Percentiles rank a stretch among this genome's conserved stretches.
Evolutionary conservation across 208 protist genomes (phyloP).

Genomic region (Histomonas meleagridis): DNA sequence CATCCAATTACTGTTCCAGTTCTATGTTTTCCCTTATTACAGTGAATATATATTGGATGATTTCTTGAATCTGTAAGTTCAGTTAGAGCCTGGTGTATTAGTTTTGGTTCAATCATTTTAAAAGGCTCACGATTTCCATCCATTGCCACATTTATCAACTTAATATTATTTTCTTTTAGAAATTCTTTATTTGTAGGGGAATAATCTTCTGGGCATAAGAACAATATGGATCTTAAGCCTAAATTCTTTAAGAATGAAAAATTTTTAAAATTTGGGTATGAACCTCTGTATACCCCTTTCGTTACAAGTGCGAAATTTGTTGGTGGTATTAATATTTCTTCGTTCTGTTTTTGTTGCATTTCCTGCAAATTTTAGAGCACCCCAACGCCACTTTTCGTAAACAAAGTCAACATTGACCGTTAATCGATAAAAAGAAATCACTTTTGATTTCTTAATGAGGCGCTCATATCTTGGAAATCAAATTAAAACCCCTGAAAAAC

Average conservation of each 20-base stretch:
- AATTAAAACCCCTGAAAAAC: too few species aligned
- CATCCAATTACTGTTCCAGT: conserved; percentile 52
- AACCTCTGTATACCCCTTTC: conserved; percentile 44
- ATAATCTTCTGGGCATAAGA: conserved; percentile 51
- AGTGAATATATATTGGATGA: conserved; percentile 52
- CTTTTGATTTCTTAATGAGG: too few species aligned
- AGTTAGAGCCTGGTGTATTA: conserved; percentile 38
- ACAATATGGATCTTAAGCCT: conserved; percentile 43
- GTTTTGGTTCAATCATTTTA: conserved; percentile 42
- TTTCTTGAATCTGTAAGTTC: conserved; percentile 38
- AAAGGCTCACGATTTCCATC: conserved; percentile 52
- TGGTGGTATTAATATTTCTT: conserved; percentile 43
- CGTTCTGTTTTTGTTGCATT: neutral
- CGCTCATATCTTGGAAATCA: too few species aligned
- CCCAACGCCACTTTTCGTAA: too few species aligned
- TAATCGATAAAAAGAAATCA: too few species aligned
- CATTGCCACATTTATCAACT: conserved; percentile 41
- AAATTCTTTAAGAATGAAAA: conserved; percentile 46
- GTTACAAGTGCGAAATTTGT: conserved; percentile 51
- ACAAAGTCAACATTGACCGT: too few species aligned
- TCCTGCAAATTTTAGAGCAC: too few species aligned
- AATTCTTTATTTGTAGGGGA: conserved; percentile 41
- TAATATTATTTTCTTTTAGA: conserved; percentile 40
- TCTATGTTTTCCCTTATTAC: conserved; percentile 55
- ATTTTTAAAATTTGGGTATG: conserved; percentile 47